These are phyloP conservation scores for Chalciporus sp. DNA, from an alignment of 1,284 basidiomycete genomes.

Conservation along the genomic window DNA sequence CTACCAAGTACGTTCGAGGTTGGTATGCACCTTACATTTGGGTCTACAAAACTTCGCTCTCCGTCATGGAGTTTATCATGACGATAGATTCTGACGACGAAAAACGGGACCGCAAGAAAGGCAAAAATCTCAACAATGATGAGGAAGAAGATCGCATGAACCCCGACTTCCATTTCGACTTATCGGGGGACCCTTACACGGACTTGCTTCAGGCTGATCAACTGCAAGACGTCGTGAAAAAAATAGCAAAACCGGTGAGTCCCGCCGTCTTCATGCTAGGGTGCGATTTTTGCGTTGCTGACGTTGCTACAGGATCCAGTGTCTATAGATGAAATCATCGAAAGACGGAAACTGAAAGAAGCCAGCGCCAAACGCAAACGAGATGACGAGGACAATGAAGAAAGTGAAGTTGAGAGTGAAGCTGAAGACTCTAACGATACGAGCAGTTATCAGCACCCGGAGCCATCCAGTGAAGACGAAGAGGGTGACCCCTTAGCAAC, in stretches of 20 bases:
- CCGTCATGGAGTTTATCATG: conserved; percentile 66
- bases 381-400: conserved; percentile 40
- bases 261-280: background rate
- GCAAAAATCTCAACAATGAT: conserved; percentile 20
- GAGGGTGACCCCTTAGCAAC: conserved; percentile 49
- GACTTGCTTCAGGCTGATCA: conserved; percentile 48
- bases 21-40: background rate
- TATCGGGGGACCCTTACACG: conserved; percentile 68
- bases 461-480: conserved; percentile 36
- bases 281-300: conserved; percentile 9
- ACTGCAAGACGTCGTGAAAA: conserved; percentile 59
- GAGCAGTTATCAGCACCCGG: conserved; percentile 39
- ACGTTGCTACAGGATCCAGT: conserved; percentile 63
- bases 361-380: conserved; percentile 61
- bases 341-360: conserved; percentile 55
- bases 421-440: conserved; percentile 36
- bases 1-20: background rate
- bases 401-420: conserved; percentile 39
- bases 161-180: conserved; percentile 83
- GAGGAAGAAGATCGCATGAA: conserved; percentile 70
- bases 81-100: conserved; percentile 83
- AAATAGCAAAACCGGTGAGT: conserved; percentile 67
- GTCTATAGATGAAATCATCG: conserved; percentile 92
- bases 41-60: background rate
- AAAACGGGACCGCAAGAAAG: conserved; percentile 32